Base-by-base conservation (phyloP, 2,329 filamentous ascomycete genomes). In the Aspergillus sp. region DNA sequence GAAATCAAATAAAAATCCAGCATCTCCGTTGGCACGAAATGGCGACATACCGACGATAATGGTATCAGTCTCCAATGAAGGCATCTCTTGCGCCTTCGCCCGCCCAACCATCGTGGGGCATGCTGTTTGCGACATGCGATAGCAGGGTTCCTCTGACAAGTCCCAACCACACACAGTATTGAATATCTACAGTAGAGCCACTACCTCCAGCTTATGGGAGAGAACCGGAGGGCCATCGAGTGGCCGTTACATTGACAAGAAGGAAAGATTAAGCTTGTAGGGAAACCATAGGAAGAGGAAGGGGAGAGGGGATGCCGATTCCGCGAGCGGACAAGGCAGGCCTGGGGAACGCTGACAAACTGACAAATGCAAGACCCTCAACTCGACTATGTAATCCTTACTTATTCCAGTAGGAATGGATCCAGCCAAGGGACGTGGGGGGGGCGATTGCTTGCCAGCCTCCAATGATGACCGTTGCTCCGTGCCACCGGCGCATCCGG, bases 21-120 rank as follows among this genome's bases (percentile, higher is more conserved):
- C 47, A 25, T 32, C 7, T 50, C 47, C n/a, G 23, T 32, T 50
- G 36, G n/a, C 21, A 42, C 32, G n/a, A 15, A 13, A 66, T 64
- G 63, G 62, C 65, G 61, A 73, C 75, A 66, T 75, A 79, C 78
- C 78, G 69, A 80, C 73, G 60, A 80, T 77, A 51, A 80, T 73
- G 54, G 77, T 80, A 67, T 80, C 73, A 66, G 66, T 72, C 57
- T 75, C 73, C 71, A 75, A 73, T 66, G 64, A 68, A 66, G 67
- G 66, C 71, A 66, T 64, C 62, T 59, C 67, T 60, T 63, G 58
- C 58, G 65, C 68, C 65, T 68, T 67, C 62, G 55, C 63, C 58
- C 57, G 65, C 59, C 63, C 64, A 64, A 64, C 60, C 64, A 68
- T 63, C 65, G 59, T 67, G 67, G 69, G 63, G 69, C 73, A 75